Conservation (phyloP, 768 basidiomycete genomes). For the Erythrobasidium yunnanense region DNA sequence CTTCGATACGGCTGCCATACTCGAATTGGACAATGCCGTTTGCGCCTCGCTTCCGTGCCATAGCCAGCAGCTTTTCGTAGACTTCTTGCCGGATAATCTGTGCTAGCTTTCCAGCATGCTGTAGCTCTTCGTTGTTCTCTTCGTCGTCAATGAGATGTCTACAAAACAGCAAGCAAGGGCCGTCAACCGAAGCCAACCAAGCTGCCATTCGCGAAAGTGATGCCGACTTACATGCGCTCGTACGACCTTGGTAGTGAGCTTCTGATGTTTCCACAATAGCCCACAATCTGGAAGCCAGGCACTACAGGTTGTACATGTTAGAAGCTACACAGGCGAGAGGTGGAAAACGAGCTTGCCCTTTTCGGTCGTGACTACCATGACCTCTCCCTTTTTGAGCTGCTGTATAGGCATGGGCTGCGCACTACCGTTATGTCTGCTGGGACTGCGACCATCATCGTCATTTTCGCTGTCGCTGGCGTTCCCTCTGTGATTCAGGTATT, state of each 20-base stretch:
- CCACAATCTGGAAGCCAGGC: constrained; percentile 4
- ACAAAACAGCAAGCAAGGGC: background rate
- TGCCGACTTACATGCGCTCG: background rate
- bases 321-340: background rate
- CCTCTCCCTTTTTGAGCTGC: background rate
- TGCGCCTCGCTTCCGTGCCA: constrained; percentile 4
- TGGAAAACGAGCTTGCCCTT: background rate
- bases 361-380: constrained; percentile 1
- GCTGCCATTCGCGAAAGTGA: background rate
- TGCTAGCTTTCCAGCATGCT: background rate
- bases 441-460: background rate
- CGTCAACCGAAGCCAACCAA: background rate
- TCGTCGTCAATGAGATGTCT: background rate
- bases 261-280: background rate
- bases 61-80: background rate
- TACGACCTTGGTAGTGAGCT: constrained; percentile 9
- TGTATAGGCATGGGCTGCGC: no score
- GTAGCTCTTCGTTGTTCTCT: background rate
- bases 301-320: background rate
- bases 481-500: background rate
- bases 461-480: constrained; percentile 3
- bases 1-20: background rate
- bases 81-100: constrained; percentile 22
- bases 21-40: constrained; percentile 15
- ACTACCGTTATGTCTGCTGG: no score